Base-by-base conservation (phyloP, 495 filamentous ascomycete genomes). In the Penicillium manginii region DNA sequence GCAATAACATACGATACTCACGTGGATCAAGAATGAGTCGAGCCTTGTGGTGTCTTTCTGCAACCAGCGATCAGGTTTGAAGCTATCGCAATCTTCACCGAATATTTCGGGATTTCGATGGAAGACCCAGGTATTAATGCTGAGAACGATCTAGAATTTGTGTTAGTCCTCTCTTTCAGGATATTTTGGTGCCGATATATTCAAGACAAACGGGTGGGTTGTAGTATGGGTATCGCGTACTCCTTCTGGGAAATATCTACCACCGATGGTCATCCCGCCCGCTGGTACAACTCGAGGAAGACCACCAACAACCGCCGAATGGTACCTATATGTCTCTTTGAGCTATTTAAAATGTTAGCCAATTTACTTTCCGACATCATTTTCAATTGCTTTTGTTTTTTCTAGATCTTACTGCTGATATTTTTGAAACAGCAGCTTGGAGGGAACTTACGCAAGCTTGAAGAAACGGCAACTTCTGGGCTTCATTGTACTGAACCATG, bases 271-370 rank as follows among this genome's bases (percentile, higher is more conserved):
- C 3, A 74, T 53, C 2, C 72, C 73, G 17, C 60, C 66, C 17
- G 54, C 32, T 4, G 73, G 74, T 1, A 59, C 69, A 1, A 75
- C 65, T 4, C 74, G 63, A 0, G 73, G 66, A 19, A 78, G 61
- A 7, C 55, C 57, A 14, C 63, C 52, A 11, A 43, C 51, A 6
- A 73, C 67, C 14, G 67, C 67, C 33, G 68, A 46, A 43, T 71
- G 65, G 62, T 64, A 84, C 5, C 81, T 83, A 29, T 80, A 80
- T 17, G 81, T 76, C 59, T 86, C 84, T 62, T 80, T 76, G 58
- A 84, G 76, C 72, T 75, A 48, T n/a, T 15, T 31, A 32, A 4
- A 11, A 2, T 29, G 45, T 57, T 29, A 52, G 40, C n/a, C 23
- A 4, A 26, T 26, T 0, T 4, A 26, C 7, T 26, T 6, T 26